Percentiles rank a stretch among this genome's conserved stretches.
phyloP scores from a whole-genome alignment of 495 filamentous ascomycete species.

The Daldinia vernicosa region DNA sequence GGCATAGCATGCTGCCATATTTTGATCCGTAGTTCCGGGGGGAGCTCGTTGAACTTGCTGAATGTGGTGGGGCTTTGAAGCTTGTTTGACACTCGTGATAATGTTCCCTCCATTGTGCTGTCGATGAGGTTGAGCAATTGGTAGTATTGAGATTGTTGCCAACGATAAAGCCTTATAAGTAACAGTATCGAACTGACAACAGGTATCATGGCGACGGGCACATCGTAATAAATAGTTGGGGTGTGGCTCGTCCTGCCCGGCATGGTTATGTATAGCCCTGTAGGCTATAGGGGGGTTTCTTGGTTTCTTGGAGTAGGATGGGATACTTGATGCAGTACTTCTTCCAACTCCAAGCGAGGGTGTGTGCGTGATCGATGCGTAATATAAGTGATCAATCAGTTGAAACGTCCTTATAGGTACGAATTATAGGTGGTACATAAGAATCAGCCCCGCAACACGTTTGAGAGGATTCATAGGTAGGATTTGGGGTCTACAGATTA shows the following conservation, averaged over 20 bases:
- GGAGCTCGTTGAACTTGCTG: slow-evolving; percentile 52
- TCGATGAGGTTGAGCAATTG: slow-evolving; percentile 33
- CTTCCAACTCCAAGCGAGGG: background rate
- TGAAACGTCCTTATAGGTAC: slow-evolving; percentile 2
- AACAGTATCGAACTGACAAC: slow-evolving; percentile 31
- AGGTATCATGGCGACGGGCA: slow-evolving; percentile 36
- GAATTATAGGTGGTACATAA: slow-evolving; percentile 24
- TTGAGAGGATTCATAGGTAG: slow-evolving; percentile 14
- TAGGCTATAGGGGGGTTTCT: slow-evolving; percentile 10
- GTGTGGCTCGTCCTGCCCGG: slow-evolving; percentile 15
- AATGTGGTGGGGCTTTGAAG: slow-evolving; percentile 42
- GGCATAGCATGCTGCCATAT: slow-evolving; percentile 53
- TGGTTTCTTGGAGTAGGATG: slow-evolving; percentile 14
- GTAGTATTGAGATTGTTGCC: slow-evolving; percentile 34
- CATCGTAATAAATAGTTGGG: slow-evolving; percentile 36
- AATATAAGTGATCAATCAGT: slow-evolving; percentile 23
- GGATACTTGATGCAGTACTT: slow-evolving; percentile 1
- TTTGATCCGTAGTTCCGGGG: slow-evolving; percentile 57
- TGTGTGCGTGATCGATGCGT: slow-evolving; percentile 15
- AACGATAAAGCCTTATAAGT: slow-evolving; percentile 32
- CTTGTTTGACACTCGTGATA: slow-evolving; percentile 26
- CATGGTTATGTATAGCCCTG: slow-evolving; percentile 31
- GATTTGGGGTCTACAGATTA: slow-evolving; percentile 15
- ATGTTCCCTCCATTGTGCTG: slow-evolving; percentile 36
- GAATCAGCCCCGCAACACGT: slow-evolving; percentile 18